A percentile compares a stretch with the other conserved stretches of the same genome.
phyloP scores from a whole-genome alignment of 176 grass and related monocot genomes.

The Cenchrus purpureus region DNA sequence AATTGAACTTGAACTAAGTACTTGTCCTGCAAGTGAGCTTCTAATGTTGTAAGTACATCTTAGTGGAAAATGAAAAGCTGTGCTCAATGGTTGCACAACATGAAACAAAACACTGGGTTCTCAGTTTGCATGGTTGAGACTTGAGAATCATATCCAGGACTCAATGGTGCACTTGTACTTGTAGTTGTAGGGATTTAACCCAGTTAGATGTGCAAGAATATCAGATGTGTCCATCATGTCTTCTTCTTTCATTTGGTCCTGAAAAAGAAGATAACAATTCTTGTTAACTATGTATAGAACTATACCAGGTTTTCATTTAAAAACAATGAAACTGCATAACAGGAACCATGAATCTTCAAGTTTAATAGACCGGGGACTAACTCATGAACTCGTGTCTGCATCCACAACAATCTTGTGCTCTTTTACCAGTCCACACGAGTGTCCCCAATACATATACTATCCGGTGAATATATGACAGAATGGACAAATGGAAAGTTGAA shows the following conservation, averaged over 20 bases:
- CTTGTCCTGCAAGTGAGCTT: not conserved
- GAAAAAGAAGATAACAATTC: constrained; percentile 27
- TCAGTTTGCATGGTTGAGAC: constrained; percentile 31
- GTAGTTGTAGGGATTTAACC: constrained; percentile 56
- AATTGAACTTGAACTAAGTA: too few species aligned
- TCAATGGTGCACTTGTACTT: constrained; percentile 64
- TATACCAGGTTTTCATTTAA: not conserved
- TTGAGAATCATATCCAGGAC: constrained; percentile 68
- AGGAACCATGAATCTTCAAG: not conserved
- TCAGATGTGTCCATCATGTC: constrained; percentile 63
- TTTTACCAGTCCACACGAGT: not conserved
- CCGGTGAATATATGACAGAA: not conserved
- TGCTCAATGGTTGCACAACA: constrained; percentile 32
- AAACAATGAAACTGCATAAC: not conserved
- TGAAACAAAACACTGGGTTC: constrained; percentile 31
- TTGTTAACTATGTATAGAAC: constrained; percentile 24
- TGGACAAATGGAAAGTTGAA: constrained; percentile 23
- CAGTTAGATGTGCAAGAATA: constrained; percentile 66
- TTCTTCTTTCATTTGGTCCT: constrained; percentile 73
- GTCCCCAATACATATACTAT: not conserved
- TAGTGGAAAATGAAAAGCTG: constrained; percentile 35
- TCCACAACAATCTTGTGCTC: not conserved
- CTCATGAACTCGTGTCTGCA: not conserved
- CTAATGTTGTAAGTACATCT: constrained; percentile 55
- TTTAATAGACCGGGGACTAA: not conserved